phyloP scores from a whole-genome alignment of 2,329 filamentous ascomycete species.

The Aspergillus unguis region DNA sequence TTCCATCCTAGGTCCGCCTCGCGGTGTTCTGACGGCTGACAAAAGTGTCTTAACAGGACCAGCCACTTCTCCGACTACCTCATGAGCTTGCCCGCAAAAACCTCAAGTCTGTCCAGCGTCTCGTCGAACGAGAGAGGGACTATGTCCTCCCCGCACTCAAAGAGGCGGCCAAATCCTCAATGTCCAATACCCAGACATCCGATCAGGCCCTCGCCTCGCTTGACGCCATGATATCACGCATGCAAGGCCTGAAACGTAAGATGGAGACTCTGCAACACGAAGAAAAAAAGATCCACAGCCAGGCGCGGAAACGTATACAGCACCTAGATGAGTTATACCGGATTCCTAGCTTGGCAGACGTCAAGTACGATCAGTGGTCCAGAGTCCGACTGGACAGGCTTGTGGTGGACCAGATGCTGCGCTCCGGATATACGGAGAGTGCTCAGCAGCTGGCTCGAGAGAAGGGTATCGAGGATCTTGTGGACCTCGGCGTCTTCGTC shows the following conservation, averaged over 20 bases:
- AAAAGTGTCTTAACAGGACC: conserved; percentile 59
- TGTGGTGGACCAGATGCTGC: conserved; percentile 86
- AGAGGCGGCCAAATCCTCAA: conserved; percentile 58
- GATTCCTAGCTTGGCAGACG: conserved; percentile 79
- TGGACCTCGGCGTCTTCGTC: conserved; percentile 85
- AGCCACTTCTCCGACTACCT: conserved; percentile 87
- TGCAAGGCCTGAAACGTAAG: conserved; percentile 86
- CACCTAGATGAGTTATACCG: conserved; percentile 79
- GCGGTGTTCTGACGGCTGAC: conserved; percentile 3
- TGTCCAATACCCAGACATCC: conserved; percentile 60
- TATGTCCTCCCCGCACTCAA: conserved; percentile 49
- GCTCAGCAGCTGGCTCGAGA: conserved; percentile 72
- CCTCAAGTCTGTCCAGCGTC: conserved; percentile 68
- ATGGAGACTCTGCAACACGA: conserved; percentile 73
- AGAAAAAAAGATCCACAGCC: conserved; percentile 70
- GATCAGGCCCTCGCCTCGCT: conserved; percentile 75
- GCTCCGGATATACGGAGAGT: conserved; percentile 76
- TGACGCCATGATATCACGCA: conserved; percentile 78
- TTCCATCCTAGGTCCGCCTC: conserved; percentile 10
- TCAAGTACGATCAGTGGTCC: conserved; percentile 91
- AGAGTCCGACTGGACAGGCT: conserved; percentile 75
- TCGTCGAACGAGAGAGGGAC: conserved; percentile 48
- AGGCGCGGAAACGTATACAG: conserved; percentile 70
- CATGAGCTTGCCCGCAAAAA: conserved; percentile 92
- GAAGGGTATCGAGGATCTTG: conserved; percentile 72